phyloP scores from a whole-genome alignment of 2,329 filamentous ascomycete genomes.

The Fusarium aywerte region DNA sequence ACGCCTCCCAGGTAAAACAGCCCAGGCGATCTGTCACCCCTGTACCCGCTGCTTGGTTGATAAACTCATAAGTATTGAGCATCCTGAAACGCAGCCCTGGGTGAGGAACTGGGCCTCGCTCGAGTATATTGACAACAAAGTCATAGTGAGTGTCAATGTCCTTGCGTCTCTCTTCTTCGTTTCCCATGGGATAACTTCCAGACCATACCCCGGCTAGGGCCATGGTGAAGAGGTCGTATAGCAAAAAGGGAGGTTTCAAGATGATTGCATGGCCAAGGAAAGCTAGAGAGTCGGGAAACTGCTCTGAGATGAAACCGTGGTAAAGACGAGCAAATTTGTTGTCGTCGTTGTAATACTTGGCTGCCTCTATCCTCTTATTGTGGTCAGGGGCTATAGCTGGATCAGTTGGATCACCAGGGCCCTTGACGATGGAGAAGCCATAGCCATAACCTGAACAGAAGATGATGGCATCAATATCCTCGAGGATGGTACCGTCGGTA shows the following conservation, averaged over 20 bases:
- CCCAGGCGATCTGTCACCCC: conserved; percentile 54
- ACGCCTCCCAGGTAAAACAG: conserved; percentile 54
- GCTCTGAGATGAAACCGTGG: conserved; percentile 48
- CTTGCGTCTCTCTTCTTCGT: conserved; percentile 36
- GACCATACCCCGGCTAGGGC: conserved; percentile 47
- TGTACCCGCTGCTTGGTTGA: conserved; percentile 57
- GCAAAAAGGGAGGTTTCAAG: conserved; percentile 43
- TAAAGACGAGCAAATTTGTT: conserved; percentile 47
- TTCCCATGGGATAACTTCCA: conserved; percentile 38
- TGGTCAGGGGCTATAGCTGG: conserved; percentile 43
- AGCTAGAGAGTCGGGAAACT: conserved; percentile 49
- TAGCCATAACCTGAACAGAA: conserved; percentile 50
- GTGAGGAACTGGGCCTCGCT: conserved; percentile 42
- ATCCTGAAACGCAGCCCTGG: conserved; percentile 42
- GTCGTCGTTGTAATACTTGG: conserved; percentile 37
- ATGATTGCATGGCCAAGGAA: conserved; percentile 46
- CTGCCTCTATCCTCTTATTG: conserved; percentile 37
- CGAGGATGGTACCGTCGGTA: conserved; percentile 47
- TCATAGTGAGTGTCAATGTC: conserved; percentile 49
- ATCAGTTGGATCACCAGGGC: conserved; percentile 45
- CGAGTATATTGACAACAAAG: conserved; percentile 34
- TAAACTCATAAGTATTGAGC: conserved; percentile 47
- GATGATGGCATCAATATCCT: conserved; percentile 50
- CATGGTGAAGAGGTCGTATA: conserved; percentile 49
- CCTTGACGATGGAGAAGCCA: conserved; percentile 47